phyloP scores from a whole-genome alignment of 2,329 filamentous ascomycete genomes.

The Talaromyces funiculosus region DNA sequence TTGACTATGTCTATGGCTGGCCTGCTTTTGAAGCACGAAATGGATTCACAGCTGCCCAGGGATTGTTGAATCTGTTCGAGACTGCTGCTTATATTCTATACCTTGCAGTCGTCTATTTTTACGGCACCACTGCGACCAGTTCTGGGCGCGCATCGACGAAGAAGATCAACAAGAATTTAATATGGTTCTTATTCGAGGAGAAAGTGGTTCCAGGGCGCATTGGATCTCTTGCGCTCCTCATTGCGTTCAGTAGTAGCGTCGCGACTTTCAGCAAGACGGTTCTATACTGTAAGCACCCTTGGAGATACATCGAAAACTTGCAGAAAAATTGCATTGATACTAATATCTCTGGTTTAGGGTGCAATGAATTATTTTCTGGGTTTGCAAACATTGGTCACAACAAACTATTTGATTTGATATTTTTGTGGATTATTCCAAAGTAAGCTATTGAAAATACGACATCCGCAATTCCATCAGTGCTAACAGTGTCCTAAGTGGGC shows the following conservation, averaged over 20 bases:
- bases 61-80: conserved; percentile 63
- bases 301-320: too few species aligned
- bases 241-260: conserved; percentile 54
- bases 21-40: conserved; percentile 61
- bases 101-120: conserved; percentile 48
- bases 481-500: conserved; percentile 43
- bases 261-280: conserved; percentile 65
- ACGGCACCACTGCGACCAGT: conserved; percentile 32
- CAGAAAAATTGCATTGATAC: too few species aligned
- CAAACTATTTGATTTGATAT: conserved; percentile 45
- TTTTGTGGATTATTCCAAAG: conserved; percentile 64
- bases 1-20: conserved; percentile 79
- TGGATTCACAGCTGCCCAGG: conserved; percentile 76
- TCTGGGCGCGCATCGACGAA: conserved; percentile 21
- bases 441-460: conserved; percentile 34
- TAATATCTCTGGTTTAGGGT: conserved; percentile 39
- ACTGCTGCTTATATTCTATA: conserved; percentile 60
- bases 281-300: conserved; percentile 54
- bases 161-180: conserved; percentile 28
- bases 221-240: conserved; percentile 52
- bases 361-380: conserved; percentile 57
- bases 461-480: neutral
- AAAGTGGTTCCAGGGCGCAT: conserved; percentile 48
- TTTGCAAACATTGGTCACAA: conserved; percentile 62
- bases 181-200: conserved; percentile 44